Percentiles rank a stretch among this genome's conserved stretches.
phyloP scores from a whole-genome alignment of 2,329 filamentous ascomycete species.

The Talaromyces piceae region DNA sequence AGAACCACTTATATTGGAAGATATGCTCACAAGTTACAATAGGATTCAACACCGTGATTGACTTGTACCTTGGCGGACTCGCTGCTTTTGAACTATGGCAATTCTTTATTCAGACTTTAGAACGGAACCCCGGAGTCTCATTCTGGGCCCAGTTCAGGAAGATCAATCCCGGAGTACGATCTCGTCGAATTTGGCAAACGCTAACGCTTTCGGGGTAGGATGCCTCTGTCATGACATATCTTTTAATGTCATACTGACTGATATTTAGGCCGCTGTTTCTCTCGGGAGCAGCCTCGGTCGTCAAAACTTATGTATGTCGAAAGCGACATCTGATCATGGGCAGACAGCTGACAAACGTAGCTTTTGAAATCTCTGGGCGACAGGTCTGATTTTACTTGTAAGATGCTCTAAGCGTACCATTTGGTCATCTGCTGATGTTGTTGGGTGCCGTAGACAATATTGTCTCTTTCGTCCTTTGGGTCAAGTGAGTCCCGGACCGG shows the following conservation, averaged over 20 bases:
- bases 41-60: constrained; percentile 29
- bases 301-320: constrained; percentile 27
- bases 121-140: constrained; percentile 18
- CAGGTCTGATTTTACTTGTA: constrained; percentile 26
- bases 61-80: constrained; percentile 24
- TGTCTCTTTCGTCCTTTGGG: constrained; percentile 28
- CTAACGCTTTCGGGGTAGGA: constrained; percentile 22
- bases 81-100: constrained; percentile 31
- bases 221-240: neutral
- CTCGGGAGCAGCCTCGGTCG: constrained; percentile 28
- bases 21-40: neutral
- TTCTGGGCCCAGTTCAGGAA: constrained; percentile 23
- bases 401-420: neutral
- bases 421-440: neutral
- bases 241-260: neutral
- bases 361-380: constrained; percentile 28
- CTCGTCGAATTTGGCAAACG: constrained; percentile 30
- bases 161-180: constrained; percentile 23
- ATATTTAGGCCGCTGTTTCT: constrained; percentile 21
- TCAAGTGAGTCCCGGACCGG: constrained; percentile 22
- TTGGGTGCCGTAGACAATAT: constrained; percentile 21
- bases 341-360: constrained; percentile 12
- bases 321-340: neutral
- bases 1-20: neutral
- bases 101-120: constrained; percentile 24